phyloP scores from a whole-genome alignment of 768 basidiomycete genomes.

The Lactifluus rugatus region DNA sequence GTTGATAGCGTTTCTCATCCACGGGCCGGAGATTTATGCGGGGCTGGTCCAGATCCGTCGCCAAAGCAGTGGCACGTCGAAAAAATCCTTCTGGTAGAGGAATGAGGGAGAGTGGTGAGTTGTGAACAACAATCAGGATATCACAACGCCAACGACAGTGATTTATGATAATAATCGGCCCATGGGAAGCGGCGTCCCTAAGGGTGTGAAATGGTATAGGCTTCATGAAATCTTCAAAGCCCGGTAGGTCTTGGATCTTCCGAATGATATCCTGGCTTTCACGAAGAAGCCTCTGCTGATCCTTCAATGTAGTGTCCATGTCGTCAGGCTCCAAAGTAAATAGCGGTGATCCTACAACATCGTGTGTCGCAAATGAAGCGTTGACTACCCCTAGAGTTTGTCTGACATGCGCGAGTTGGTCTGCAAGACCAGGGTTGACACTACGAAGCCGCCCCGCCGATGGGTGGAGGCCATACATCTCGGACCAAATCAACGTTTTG shows the following conservation, averaged over 20 bases:
- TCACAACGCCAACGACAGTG: neutral
- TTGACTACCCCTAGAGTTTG: neutral
- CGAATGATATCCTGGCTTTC: neutral
- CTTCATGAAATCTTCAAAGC: slow-evolving; percentile 1
- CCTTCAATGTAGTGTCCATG: neutral
- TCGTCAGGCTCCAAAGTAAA: neutral
- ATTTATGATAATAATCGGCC: slow-evolving; percentile 1
- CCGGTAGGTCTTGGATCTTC: neutral
- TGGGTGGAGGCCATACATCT: neutral
- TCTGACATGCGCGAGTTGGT: neutral
- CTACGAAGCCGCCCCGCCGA: neutral
- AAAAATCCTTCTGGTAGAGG: neutral
- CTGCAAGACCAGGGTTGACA: neutral
- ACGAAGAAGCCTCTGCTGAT: neutral
- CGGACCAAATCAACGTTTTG: slow-evolving; percentile 1
- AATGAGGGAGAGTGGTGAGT: neutral
- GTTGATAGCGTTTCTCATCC: neutral
- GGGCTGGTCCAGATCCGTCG: neutral
- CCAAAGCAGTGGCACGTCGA: neutral
- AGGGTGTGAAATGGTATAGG: neutral
- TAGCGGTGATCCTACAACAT: neutral
- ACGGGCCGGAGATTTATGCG: no score
- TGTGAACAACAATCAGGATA: neutral
- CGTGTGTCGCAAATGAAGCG: neutral
- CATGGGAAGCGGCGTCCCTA: neutral